Evolutionary conservation across 1,284 basidiomycete species (phyloP), one percentile per base, ranked within the genome.

Genomic region (Ustanciosporium gigantosporum): DNA sequence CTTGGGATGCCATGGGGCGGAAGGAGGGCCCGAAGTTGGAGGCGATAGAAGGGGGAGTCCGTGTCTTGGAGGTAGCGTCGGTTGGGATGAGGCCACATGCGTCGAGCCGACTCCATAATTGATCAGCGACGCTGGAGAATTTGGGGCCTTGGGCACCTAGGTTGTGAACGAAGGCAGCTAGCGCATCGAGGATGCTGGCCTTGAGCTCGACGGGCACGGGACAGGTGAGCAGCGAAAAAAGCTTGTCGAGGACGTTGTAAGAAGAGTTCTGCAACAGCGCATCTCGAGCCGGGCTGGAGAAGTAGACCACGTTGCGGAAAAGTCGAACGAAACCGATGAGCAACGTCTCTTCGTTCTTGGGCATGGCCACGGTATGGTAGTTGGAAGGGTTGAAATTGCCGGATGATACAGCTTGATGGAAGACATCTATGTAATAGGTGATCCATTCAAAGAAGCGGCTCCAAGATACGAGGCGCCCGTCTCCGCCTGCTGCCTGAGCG

Each of bases 41-140:
- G 4, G 24, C 13, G n/a, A n/a, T n/a, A 19, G 41, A 36, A 36
- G 34, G 31, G 14, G 34, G 25, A 4, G 27, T 25, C 3, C 43
- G 46, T 25, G 53, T 41, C 37, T 43, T 56, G 25, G 47, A 34
- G 4, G 49, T 50, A 25, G 46, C 42, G 34, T 53, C 53, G 0
- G 46, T 44, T 5, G 55, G 41, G 22, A 71, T 34, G 32, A 57
- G 25, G 27, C 62, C 46, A 32, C 59, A 48, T 36, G 87, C 83
- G 78, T 95, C 91, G 84, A 88, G 88, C 60, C 87, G 80, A 8
- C 81, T 82, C 91, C 91, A 94, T 2, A 92, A 85, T 4, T 85
- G 84, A 58, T 84, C 85, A 71, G 89, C 88, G 25, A 92, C 85
- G 61, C 91, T 38, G 9, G 68, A 44, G 25, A 66, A 60, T 22